These are phyloP conservation scores for Cystobasidium onofrii DNA, from an alignment of 768 basidiomycete genomes.

Conservation along the genomic window DNA sequence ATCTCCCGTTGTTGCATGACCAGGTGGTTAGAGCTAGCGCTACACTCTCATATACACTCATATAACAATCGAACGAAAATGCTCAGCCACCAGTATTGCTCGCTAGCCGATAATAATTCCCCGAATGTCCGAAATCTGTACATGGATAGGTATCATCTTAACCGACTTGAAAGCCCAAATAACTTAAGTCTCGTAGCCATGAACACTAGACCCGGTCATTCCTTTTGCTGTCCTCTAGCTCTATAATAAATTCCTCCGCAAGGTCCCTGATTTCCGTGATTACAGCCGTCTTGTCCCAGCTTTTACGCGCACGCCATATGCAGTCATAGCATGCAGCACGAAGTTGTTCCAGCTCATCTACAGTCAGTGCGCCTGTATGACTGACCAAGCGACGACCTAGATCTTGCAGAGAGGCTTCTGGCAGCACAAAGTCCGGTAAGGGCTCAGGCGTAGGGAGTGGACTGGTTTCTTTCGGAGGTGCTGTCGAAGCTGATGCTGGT, in stretches of 20 bases:
- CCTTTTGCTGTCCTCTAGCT: conserved; percentile 48
- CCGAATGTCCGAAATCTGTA: too few relatives aligned
- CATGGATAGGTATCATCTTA: too few relatives aligned
- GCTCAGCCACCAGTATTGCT: too few relatives aligned
- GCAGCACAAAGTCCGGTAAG: conserved; percentile 58
- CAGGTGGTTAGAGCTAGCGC: too few relatives aligned
- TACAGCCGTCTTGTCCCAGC: conserved; percentile 72
- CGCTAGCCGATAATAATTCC: too few relatives aligned
- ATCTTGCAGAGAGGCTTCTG: conserved; percentile 51
- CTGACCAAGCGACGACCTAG: conserved; percentile 54
- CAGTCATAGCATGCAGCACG: conserved; percentile 69
- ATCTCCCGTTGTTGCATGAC: too few relatives aligned
- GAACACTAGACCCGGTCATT: neutral
- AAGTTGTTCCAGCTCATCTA: conserved; percentile 90
- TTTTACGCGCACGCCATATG: conserved; percentile 71
- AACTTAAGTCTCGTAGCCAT: too few relatives aligned
- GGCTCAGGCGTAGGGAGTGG: conserved; percentile 32
- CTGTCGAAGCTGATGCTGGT: conserved; percentile 8
- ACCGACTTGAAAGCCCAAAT: too few relatives aligned
- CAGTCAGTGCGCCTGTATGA: conserved; percentile 56
- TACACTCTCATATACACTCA: too few relatives aligned
- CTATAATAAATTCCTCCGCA: conserved; percentile 61
- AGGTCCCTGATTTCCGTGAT: conserved; percentile 55
- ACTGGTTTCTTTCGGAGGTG: conserved; percentile 7
- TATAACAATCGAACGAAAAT: too few relatives aligned